Conservation (phyloP, 1,284 basidiomycete genomes). For the Microbotryum lychnidis-dioicae region DNA sequence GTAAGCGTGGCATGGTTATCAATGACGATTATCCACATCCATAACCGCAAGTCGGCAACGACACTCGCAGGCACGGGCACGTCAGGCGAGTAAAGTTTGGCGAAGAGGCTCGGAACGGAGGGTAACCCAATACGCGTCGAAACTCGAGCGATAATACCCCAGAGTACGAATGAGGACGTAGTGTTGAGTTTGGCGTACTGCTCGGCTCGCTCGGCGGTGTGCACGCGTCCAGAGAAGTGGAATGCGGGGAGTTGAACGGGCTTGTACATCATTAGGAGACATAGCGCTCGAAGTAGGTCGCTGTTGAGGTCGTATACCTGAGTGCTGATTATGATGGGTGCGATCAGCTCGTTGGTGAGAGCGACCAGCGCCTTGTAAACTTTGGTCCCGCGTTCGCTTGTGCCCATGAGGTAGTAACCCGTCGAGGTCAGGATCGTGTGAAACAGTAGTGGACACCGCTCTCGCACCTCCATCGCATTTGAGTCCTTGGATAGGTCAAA, state of each 20-base stretch:
- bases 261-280: conserved; percentile 12
- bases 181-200: conserved; percentile 9
- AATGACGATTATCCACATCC: conserved; percentile 21
- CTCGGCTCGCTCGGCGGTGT: conserved; percentile 2
- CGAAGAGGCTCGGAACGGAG: conserved; percentile 1
- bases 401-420: conserved; percentile 7
- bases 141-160: neutral
- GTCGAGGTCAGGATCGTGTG: conserved; percentile 9
- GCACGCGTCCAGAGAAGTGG: no score
- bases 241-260: conserved; percentile 6
- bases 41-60: conserved; percentile 7
- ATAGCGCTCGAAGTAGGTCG: conserved; percentile 3
- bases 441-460: conserved; percentile 10
- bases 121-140: neutral
- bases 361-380: conserved; percentile 8
- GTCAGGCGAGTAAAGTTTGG: neutral
- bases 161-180: neutral
- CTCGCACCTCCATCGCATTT: conserved; percentile 1
- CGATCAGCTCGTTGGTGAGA: conserved; percentile 14
- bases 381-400: neutral
- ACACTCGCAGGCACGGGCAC: neutral
- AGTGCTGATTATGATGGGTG: conserved; percentile 2
- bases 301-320: neutral
- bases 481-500: conserved; percentile 5
- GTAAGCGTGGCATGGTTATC: conserved; percentile 25